Conservation (phyloP, 176 grass and related monocot species). For the Eremochloa ophiuroides region DNA sequence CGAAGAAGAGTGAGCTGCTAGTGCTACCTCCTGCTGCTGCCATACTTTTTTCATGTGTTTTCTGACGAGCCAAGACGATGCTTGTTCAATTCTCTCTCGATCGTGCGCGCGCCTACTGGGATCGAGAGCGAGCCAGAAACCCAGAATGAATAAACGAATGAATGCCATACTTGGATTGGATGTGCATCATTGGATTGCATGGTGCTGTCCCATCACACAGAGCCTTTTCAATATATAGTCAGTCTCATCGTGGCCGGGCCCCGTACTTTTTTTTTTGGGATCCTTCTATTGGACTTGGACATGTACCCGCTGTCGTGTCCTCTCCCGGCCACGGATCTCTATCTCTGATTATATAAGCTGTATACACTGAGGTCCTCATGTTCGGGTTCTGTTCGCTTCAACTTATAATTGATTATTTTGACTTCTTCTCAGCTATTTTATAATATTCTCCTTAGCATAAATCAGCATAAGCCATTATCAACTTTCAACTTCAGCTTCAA, state of each 20-base stretch:
- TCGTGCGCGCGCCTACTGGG: neutral
- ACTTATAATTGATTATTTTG: too few relatives aligned
- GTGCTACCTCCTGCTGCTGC: neutral
- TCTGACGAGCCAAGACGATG: neutral
- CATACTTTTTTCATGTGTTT: neutral
- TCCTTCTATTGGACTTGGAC: slow-evolving; percentile 1
- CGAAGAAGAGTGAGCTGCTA: neutral
- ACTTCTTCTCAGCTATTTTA: too few relatives aligned
- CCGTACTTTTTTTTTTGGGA: too few relatives aligned
- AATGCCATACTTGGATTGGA: neutral
- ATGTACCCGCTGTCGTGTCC: neutral
- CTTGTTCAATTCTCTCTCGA: neutral
- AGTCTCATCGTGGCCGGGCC: neutral
- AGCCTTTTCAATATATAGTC: too few relatives aligned
- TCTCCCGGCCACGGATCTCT: slow-evolving; percentile 1
- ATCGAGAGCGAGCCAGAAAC: neutral
- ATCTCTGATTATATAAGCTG: too few relatives aligned
- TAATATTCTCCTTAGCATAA: too few relatives aligned
- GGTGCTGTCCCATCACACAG: slow-evolving; percentile 14
- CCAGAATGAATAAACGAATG: neutral
- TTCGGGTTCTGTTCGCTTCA: too few relatives aligned
- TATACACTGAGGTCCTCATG: too few relatives aligned
- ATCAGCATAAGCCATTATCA: too few relatives aligned
- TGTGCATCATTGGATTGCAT: neutral
- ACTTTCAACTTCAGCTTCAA: too few relatives aligned